These are phyloP conservation scores for Pythium chondricola DNA, from an alignment of 352 stramenopile species.

Conservation along the genomic window DNA sequence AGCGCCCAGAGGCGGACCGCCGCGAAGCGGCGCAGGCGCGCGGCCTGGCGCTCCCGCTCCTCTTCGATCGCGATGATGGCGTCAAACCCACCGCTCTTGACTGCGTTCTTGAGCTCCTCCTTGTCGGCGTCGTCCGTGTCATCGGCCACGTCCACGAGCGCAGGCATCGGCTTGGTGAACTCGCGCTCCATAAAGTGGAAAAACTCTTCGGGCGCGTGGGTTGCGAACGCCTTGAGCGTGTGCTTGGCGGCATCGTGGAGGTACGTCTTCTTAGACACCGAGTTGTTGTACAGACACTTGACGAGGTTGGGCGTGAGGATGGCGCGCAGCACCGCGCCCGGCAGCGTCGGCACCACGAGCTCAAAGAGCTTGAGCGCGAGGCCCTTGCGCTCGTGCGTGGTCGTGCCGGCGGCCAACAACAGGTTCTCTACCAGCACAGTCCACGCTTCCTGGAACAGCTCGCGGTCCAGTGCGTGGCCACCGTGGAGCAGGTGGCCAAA, in stretches of 20 bases:
- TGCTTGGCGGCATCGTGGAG: slow-evolving; percentile 72
- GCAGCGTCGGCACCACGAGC: slow-evolving; percentile 48
- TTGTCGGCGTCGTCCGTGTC: slow-evolving; percentile 38
- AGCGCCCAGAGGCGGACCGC: slow-evolving; percentile 71
- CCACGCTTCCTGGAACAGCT: slow-evolving; percentile 76
- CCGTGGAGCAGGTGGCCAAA: slow-evolving; percentile 68
- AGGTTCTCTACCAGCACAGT: slow-evolving; percentile 77
- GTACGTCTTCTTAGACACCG: slow-evolving; percentile 74
- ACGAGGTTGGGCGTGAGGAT: slow-evolving; percentile 75
- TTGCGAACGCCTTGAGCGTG: slow-evolving; percentile 54
- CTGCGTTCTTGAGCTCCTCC: slow-evolving; percentile 27
- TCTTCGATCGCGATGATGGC: slow-evolving; percentile 72
- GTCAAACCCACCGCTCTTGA: slow-evolving; percentile 49
- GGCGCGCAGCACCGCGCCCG: slow-evolving; percentile 36
- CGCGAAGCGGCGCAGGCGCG: slow-evolving; percentile 42
- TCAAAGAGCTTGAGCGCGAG: slow-evolving; percentile 83
- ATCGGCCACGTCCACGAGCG: slow-evolving; percentile 35
- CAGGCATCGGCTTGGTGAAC: slow-evolving; percentile 51
- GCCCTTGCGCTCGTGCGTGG: slow-evolving; percentile 74
- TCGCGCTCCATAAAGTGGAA: slow-evolving; percentile 69
- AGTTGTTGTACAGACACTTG: slow-evolving; percentile 81
- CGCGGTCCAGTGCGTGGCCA: slow-evolving; percentile 34
- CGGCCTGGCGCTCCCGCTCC: slow-evolving; percentile 63
- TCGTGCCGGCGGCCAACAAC: slow-evolving; percentile 33
- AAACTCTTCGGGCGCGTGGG: slow-evolving; percentile 45